Evolutionary conservation across 2,329 filamentous ascomycete genomes (phyloP), one percentile per base, ranked within the genome.

Genomic region (Diaporthe sp.): DNA sequence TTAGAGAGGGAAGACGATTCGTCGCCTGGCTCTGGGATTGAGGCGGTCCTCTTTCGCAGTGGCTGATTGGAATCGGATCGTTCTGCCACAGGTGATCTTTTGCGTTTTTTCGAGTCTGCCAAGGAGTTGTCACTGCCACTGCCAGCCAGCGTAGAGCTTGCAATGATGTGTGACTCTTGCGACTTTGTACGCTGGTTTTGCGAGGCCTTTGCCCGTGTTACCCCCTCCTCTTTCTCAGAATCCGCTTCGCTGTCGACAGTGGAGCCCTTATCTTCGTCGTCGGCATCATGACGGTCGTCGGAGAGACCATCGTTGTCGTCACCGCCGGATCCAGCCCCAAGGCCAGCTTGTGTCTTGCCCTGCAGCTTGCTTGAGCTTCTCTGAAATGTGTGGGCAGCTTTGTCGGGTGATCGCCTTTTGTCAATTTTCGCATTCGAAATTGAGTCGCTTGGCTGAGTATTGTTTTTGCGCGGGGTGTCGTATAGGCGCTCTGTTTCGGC

Each of bases 401-500:
- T 89, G 76, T 88, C 87, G 73, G 88, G 88, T 81, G 88, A 90
- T 78, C 87, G 86, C 79, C 87, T 87, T 37, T 39, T 46, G 17
- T 49, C 42, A 28, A 44, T 53, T 60, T 71, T 68, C n/a, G 73
- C 62, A 28, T 46, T 53, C 17, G 75, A 9, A 17, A 46, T 42
- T 68, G 44, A 53, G 39, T 49, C 70, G 49, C 25, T 49, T 53
- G 34, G 31, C 42, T 75, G 76, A 39, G 34, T 55, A 46, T 75
- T 83, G 19, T 80, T 79, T 76, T 89, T 94, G 77, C 92, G 91
- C 25, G 96, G 95, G n/a, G 95, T 98, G 81, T 94, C 92, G 82
- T 97, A 97, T 76, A 99, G 89, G 76, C 97, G 93, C 85, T 98
- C 96, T 2, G 96, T 98, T 85, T 98, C 96, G 46, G 96, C 96